These are phyloP conservation scores for Colletotrichum chlorophyti DNA, from an alignment of 2,329 filamentous ascomycete genomes.

Conservation along the genomic window DNA sequence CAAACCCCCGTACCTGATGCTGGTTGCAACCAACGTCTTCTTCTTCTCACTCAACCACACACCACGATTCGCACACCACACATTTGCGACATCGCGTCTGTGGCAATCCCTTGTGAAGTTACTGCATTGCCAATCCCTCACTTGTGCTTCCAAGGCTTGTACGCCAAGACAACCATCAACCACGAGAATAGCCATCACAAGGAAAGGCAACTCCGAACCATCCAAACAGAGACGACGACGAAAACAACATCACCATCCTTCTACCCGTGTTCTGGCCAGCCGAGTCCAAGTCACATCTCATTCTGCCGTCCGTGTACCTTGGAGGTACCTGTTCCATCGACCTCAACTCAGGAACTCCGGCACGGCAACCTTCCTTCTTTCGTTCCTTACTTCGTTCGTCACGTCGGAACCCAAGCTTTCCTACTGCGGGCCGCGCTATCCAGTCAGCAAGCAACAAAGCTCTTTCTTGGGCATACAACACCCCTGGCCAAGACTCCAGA, in stretches of 20 bases:
- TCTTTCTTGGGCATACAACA: slow-evolving; percentile 10
- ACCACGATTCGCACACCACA: too few species aligned
- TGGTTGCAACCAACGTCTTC: background rate
- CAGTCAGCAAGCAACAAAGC: background rate
- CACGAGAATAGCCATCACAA: background rate
- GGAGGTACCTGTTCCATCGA: background rate
- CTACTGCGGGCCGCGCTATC: slow-evolving; percentile 6
- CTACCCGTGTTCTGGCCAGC: slow-evolving; percentile 12
- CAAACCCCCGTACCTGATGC: background rate
- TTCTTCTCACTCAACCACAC: background rate
- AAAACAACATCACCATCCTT: slow-evolving; percentile 1
- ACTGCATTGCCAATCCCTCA: too few species aligned
- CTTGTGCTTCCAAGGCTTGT: background rate
- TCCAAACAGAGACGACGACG: background rate
- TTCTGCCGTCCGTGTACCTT: background rate
- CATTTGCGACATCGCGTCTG: too few species aligned
- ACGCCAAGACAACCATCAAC: background rate
- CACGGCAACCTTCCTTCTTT: background rate
- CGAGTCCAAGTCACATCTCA: background rate
- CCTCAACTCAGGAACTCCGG: slow-evolving; percentile 8
- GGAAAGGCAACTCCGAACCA: background rate
- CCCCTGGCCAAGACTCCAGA: slow-evolving; percentile 13
- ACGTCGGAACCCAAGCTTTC: slow-evolving; percentile 12
- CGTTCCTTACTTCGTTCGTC: background rate
- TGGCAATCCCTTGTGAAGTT: too few species aligned